Conservation (phyloP, 2,329 filamentous ascomycete species). For the Aspergillus cejpii region DNA sequence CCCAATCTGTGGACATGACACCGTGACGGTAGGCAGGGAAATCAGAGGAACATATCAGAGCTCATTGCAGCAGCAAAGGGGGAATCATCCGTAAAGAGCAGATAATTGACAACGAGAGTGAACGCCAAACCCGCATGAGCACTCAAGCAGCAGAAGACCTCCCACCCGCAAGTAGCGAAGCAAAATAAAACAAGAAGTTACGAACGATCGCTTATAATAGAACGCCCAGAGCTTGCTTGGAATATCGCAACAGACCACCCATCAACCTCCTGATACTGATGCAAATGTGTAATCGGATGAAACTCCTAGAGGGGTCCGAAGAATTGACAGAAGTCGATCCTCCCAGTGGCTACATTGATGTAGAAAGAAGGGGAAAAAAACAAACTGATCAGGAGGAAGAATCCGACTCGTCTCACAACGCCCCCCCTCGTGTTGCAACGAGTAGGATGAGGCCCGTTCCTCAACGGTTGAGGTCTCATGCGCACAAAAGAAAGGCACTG, state of each 20-base stretch:
- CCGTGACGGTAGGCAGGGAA: slow-evolving; percentile 7
- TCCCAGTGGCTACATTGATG: slow-evolving; percentile 21
- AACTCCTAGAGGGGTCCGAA: slow-evolving; percentile 13
- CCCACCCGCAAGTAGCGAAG: slow-evolving; percentile 3
- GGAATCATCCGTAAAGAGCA: slow-evolving; percentile 25
- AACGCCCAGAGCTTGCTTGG: slow-evolving; percentile 9
- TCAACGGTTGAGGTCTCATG: slow-evolving; percentile 8
- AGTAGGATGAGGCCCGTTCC: slow-evolving; percentile 6
- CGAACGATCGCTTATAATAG: slow-evolving; percentile 9
- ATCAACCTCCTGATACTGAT: slow-evolving; percentile 4
- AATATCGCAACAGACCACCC: slow-evolving; percentile 7
- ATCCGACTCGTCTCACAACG: slow-evolving; percentile 3
- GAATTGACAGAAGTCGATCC: slow-evolving; percentile 11
- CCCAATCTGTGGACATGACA: neutral
- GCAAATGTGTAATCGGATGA: slow-evolving; percentile 14
- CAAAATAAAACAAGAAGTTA: slow-evolving; percentile 11
- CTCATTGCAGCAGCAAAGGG: slow-evolving; percentile 19
- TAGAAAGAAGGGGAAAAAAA: too few species aligned
- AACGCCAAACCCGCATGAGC: slow-evolving; percentile 9
- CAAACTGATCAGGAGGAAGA: slow-evolving; percentile 5
- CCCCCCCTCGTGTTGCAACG: neutral
- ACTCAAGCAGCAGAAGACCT: slow-evolving; percentile 5
- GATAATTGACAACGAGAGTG: slow-evolving; percentile 10
- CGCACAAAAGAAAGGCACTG: slow-evolving; percentile 6
- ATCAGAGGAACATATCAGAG: slow-evolving; percentile 12